A percentile compares a stretch with the other conserved stretches of the same genome.
Conservation (phyloP, 176 grass and related monocot genomes). For the Otatea glauca region DNA sequence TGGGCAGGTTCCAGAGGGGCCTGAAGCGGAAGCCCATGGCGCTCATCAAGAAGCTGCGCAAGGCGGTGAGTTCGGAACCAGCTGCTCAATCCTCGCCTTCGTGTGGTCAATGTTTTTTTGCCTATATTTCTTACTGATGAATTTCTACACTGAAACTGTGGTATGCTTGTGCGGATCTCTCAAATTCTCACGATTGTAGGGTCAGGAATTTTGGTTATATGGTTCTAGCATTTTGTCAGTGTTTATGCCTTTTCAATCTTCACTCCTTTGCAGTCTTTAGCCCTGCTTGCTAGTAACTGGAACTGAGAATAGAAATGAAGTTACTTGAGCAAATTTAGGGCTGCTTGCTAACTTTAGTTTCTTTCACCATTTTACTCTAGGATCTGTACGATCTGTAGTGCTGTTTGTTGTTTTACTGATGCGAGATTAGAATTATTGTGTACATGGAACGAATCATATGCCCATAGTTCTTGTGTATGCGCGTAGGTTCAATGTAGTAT, state of each 20-base stretch:
- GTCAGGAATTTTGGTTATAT: not conserved
- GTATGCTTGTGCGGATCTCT: not conserved
- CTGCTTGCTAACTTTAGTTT: not conserved
- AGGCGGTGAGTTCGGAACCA: constrained; percentile 65
- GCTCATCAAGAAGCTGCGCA: constrained; percentile 93
- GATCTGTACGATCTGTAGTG: not conserved
- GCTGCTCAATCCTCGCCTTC: not conserved
- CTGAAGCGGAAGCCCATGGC: constrained; percentile 99
- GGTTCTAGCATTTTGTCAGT: not conserved
- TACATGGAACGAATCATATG: not conserved
- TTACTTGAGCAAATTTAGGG: not conserved
- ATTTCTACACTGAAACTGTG: not conserved
- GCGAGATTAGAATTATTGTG: not conserved
- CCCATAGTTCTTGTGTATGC: not conserved
- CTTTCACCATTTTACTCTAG: not conserved
- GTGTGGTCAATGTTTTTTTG: not conserved
- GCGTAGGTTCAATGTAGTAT: not conserved
- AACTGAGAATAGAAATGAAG: not conserved
- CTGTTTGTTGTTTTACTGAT: not conserved
- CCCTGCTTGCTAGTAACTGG: not conserved
- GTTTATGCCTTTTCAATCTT: not conserved
- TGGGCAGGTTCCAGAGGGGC: constrained; percentile 81
- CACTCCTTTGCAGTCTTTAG: not conserved
- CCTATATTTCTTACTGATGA: not conserved
- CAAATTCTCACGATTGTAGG: not conserved